Evolutionary conservation across 495 filamentous ascomycete genomes (phyloP), one percentile per base, ranked within the genome.

Genomic region (Neurospora hispaniola): DNA sequence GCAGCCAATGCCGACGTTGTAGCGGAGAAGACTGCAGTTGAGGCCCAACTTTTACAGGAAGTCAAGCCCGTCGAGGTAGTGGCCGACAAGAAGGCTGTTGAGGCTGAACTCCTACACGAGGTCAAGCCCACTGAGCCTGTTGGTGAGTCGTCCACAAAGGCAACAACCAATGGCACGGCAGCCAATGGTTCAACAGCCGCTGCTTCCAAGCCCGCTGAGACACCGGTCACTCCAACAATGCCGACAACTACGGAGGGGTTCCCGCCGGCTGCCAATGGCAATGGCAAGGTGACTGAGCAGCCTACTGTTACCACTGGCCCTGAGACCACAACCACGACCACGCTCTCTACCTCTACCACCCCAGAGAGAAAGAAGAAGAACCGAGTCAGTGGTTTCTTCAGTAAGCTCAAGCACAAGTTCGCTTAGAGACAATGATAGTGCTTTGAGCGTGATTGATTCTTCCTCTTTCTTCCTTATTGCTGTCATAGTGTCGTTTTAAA

Each of bases 11-110:
- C 86, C 18, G 86, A 86, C 59, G 89, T 88, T 5, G 91, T 96
- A 8, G 87, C 88, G 72, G 92, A 94, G 79, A 97, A 97, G 88
- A 89, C 88, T 79, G 89, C 87, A n/a, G 84, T 93, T 41, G 93
- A 95, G 82, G 76, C 87, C 40, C 89, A 94, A 80, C 82, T 94
- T 4, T 81, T 89, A 62, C 82, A 86, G 72, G 76, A 85, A 71
- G 81, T 84, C n/a, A 77, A 83, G 72, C 72, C 78, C 5, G 75
- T 79, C 39, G 86, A 86, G 70, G 87, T 87, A 4, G 90, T 93
- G 6, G 85, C 87, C 71, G 92, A 93, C 78, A 95, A 96, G 87
- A 88, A 86, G 77, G 88, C 86, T n/a, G 82, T 92, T 44, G 93
- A 94, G 80, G 73, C 86, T 27, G 89, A 92, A 77, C 81, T 93